phyloP scores from a whole-genome alignment of 306 rosid species.

The Quercus alba region DNA sequence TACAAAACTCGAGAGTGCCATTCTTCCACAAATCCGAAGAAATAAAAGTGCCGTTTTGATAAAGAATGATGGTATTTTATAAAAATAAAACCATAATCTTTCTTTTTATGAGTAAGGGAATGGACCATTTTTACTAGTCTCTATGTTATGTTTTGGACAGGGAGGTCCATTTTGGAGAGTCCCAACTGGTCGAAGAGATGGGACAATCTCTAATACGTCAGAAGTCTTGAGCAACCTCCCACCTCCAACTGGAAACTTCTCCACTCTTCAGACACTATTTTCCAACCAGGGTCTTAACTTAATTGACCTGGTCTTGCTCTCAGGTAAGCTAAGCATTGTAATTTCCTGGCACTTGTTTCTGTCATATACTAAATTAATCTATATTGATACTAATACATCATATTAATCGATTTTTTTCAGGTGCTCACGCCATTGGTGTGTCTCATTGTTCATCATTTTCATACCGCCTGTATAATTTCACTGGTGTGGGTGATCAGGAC shows the following conservation, averaged over 20 bases:
- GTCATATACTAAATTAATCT: background rate
- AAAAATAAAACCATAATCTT: too few species aligned
- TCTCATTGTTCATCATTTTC: conserved; percentile 66
- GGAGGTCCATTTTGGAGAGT: conserved; percentile 54
- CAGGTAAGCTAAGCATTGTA: conserved; percentile 42
- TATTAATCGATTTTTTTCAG: conserved; percentile 23
- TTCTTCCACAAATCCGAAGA: too few species aligned
- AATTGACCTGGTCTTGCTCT: conserved; percentile 74
- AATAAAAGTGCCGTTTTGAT: too few species aligned
- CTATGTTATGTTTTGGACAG: too few species aligned
- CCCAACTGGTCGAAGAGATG: conserved; percentile 96
- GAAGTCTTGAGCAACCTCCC: conserved; percentile 67
- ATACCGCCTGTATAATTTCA: conserved; percentile 65
- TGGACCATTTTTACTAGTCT: too few species aligned
- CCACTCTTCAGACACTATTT: conserved; percentile 60
- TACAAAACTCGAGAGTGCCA: too few species aligned
- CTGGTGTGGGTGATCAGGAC: conserved; percentile 76
- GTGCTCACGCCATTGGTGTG: conserved; percentile 89
- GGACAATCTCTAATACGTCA: conserved; percentile 45
- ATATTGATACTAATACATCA: too few species aligned
- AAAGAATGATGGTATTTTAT: too few species aligned
- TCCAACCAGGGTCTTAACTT: conserved; percentile 60
- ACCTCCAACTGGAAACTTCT: conserved; percentile 53
- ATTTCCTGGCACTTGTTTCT: background rate
- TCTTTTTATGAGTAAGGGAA: too few species aligned